Evolutionary conservation across 1,284 basidiomycete species (phyloP), one percentile per base, ranked within the genome.

Genomic region (Ustilago bromivora): DNA sequence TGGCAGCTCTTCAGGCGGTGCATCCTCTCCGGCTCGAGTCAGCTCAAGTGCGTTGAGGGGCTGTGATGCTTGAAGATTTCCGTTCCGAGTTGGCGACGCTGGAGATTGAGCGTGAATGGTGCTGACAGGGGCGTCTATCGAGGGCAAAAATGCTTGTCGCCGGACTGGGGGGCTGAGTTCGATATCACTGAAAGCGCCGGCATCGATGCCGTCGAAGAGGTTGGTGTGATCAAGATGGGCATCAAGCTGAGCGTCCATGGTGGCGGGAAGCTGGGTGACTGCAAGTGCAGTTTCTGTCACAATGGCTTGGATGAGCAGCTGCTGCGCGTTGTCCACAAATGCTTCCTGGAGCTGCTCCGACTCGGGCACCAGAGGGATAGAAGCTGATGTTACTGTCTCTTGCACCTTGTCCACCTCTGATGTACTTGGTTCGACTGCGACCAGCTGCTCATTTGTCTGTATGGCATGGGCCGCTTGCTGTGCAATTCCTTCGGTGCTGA

Each of bases 151-250:
- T 4, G 34, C 28, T 1, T 61, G 53, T 54, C 74, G 64, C 28
- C 65, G 54, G 12, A 53, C 55, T 1, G 66, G 69, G 13, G 76
- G 76, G 28, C 72, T 75, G 46, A 78, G 64, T 53, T 69, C 68
- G 46, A 78, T 65, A 34, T 75, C 63, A 31, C 60, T 66, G 31
- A 78, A 78, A 3, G 72, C 72, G 43, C 71, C 76, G 23, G 55
- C 67, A 19, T 75, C 76, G 49, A 78, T 68, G 0, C 69, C 76
- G 9, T 75, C 72, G 46, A 78, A 78, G 10, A 78, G 56, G 11
- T 65, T 46, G 34, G 63, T 46, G 32, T 78, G 72, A 12, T 75
- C 72, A 28, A 71, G 36, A 8, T 66, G 52, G 43, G 41, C 35
- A 10, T 70, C 67, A 15, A 41, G 23, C 13, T 41, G 53, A 13